Evolutionary conservation across 768 basidiomycete species (phyloP).

Genomic region (Termitomyces sp.): DNA sequence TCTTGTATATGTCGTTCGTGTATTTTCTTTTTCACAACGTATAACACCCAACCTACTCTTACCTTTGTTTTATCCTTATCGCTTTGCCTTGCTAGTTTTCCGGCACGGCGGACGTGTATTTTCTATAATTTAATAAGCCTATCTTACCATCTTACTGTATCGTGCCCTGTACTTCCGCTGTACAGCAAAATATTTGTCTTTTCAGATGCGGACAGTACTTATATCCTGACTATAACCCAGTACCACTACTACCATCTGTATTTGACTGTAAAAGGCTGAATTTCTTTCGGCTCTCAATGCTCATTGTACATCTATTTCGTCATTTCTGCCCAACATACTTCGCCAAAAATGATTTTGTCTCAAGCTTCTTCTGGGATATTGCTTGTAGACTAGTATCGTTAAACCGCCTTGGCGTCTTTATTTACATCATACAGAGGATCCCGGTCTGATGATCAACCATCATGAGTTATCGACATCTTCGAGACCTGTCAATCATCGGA

Average conservation of each 20-base stretch:
- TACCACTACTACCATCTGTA: constrained; percentile 2
- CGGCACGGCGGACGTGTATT: neutral
- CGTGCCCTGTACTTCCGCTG: neutral
- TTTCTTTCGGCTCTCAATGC: neutral
- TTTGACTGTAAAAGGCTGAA: neutral
- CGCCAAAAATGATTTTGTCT: no score
- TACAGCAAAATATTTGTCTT: constrained; percentile 6
- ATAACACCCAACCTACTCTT: neutral
- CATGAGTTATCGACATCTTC: neutral
- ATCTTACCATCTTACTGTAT: neutral
- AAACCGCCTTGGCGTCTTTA: neutral
- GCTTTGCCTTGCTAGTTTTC: neutral
- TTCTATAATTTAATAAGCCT: neutral
- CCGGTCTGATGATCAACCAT: neutral
- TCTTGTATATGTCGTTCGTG: neutral
- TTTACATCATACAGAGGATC: neutral
- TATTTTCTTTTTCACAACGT: neutral
- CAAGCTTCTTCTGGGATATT: neutral
- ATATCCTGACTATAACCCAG: constrained; percentile 2
- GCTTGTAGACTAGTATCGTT: neutral
- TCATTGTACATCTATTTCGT: neutral
- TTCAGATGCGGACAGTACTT: neutral
- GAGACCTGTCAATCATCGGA: neutral
- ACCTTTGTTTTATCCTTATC: constrained; percentile 1
- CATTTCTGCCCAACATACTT: neutral